phyloP scores from a whole-genome alignment of 306 rosid species.

The Abrus pulchellus region DNA sequence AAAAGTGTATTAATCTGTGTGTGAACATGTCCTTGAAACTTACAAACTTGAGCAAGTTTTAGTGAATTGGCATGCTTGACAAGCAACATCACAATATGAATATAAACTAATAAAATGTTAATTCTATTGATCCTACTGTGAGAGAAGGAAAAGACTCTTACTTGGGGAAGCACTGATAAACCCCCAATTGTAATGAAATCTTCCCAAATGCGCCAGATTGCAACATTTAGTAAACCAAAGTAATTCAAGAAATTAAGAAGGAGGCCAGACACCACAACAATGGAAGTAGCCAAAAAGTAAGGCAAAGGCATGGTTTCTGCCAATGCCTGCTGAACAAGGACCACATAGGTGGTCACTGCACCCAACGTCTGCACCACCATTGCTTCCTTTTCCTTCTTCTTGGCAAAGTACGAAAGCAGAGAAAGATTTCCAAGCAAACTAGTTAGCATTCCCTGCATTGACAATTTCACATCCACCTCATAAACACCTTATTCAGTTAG shows the following conservation, averaged over 20 bases:
- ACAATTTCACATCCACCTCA: constrained; percentile 24
- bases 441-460: constrained; percentile 85
- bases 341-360: constrained; percentile 66
- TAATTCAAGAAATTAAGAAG: constrained; percentile 77
- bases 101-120: constrained; percentile 16
- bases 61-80: constrained; percentile 7
- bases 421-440: constrained; percentile 89
- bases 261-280: constrained; percentile 76
- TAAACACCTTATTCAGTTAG: neutral
- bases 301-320: constrained; percentile 90
- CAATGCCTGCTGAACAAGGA: constrained; percentile 76
- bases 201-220: constrained; percentile 81
- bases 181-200: constrained; percentile 93
- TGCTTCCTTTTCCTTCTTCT: constrained; percentile 91
- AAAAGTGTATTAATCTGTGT: neutral
- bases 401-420: constrained; percentile 85
- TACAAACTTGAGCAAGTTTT: no score
- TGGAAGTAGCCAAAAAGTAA: constrained; percentile 69
- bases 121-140: constrained; percentile 22
- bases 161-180: constrained; percentile 86
- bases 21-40: no score
- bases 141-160: constrained; percentile 50
- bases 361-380: constrained; percentile 88
- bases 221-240: constrained; percentile 69
- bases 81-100: neutral